Conservation (phyloP, 495 filamentous ascomycete species). For the Trichoderma orchidacearum region DNA sequence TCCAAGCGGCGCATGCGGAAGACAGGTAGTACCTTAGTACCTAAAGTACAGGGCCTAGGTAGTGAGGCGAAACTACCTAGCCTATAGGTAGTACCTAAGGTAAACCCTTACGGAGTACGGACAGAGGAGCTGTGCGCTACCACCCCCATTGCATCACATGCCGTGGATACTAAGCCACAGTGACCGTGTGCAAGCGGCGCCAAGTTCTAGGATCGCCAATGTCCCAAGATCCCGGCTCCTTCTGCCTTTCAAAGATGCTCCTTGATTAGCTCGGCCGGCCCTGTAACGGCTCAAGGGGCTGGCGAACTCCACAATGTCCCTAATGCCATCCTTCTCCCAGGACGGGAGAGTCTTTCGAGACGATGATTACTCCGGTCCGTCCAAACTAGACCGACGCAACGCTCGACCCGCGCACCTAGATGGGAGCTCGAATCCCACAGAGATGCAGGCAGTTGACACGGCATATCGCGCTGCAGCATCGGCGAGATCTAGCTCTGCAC, state of each 20-base stretch:
- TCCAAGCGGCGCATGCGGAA: neutral
- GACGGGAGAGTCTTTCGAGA: constrained; percentile 11
- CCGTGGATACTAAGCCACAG: neutral
- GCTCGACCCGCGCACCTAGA: constrained; percentile 5
- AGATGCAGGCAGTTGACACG: constrained; percentile 4
- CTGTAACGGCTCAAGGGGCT: neutral
- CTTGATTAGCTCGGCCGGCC: neutral
- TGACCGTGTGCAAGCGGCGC: neutral
- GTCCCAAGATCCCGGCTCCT: neutral
- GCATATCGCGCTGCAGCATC: neutral
- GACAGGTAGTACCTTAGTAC: too few relatives aligned
- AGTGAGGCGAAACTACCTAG: too few relatives aligned
- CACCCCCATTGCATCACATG: neutral
- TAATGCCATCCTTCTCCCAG: constrained; percentile 5
- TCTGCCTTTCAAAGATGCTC: neutral
- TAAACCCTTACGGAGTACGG: too few relatives aligned
- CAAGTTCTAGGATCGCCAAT: neutral
- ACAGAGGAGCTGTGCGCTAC: neutral
- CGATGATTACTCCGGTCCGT: constrained; percentile 8
- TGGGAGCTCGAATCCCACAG: constrained; percentile 1
- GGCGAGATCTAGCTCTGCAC: constrained; percentile 5
- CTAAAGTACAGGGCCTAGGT: too few relatives aligned
- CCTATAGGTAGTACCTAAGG: too few relatives aligned
- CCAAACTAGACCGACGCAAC: constrained; percentile 5
- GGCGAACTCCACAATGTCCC: neutral